Evolutionary conservation across 2,329 filamentous ascomycete species (phyloP).

Genomic region (Alternaria conjuncta): DNA sequence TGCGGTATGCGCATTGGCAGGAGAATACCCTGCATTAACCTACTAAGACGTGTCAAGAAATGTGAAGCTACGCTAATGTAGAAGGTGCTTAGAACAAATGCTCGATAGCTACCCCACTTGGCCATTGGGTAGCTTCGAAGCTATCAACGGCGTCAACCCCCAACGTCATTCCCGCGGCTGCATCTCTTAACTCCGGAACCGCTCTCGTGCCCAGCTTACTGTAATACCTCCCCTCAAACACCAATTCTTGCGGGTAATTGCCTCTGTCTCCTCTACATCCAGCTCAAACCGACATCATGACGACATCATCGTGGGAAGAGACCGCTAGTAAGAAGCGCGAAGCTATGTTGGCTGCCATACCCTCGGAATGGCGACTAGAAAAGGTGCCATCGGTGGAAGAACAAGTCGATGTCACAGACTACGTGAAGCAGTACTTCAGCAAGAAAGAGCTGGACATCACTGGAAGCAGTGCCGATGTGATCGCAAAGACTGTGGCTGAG

Average conservation of each 20-base stretch:
- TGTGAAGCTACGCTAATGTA: not conserved
- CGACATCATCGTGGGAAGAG: slow-evolving; percentile 54
- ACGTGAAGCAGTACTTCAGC: slow-evolving; percentile 63
- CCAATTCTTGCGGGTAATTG: not conserved
- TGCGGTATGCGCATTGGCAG: not conserved
- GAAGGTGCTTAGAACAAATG: not conserved
- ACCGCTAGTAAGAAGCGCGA: slow-evolving; percentile 61
- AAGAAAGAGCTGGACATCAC: slow-evolving; percentile 65
- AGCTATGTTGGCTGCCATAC: slow-evolving; percentile 61
- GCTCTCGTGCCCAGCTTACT: not conserved
- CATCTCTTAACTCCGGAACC: not conserved
- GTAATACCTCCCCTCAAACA: not conserved
- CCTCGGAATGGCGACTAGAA: slow-evolving; percentile 61
- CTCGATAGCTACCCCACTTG: slow-evolving; percentile 5
- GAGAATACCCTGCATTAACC: not conserved
- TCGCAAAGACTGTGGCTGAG: slow-evolving; percentile 60
- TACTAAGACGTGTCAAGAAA: not conserved
- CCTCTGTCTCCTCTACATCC: not conserved
- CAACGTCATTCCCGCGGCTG: not conserved
- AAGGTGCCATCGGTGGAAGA: slow-evolving; percentile 57
- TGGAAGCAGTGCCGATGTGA: slow-evolving; percentile 63
- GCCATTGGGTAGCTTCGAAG: not conserved
- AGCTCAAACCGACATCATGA: slow-evolving; percentile 21
- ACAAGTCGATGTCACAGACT: slow-evolving; percentile 57
- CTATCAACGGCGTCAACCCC: not conserved